These are phyloP conservation scores for Eurotiales sp. DNA, from an alignment of 2,329 filamentous ascomycete genomes.

Conservation along the genomic window DNA sequence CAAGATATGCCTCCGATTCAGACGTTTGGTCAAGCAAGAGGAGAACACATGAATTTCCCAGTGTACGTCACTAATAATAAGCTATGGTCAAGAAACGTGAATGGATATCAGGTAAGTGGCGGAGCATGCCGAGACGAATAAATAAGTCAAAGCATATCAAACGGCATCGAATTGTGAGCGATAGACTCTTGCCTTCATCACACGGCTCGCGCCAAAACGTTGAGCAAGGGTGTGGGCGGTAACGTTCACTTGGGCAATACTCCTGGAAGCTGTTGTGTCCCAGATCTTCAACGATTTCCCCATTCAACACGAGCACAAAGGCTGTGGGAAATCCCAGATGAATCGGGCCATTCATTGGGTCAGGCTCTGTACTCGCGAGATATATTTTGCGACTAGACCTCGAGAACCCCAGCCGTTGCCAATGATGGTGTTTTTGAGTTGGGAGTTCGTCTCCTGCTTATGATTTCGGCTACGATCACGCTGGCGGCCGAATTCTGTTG, in stretches of 20 bases:
- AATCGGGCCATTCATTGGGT: constrained; percentile 12
- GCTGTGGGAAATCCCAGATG: neutral
- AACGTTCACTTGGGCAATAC: neutral
- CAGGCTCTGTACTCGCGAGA: neutral
- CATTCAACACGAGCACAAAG: neutral
- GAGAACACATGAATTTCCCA: too few relatives aligned
- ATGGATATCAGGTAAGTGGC: too few relatives aligned
- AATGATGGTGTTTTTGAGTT: neutral
- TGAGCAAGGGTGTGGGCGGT: constrained; percentile 4
- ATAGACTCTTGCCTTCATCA: too few relatives aligned
- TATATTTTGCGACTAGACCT: neutral
- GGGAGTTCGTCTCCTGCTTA: neutral
- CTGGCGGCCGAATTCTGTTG: neutral
- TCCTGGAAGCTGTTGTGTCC: neutral
- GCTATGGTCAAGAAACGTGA: too few relatives aligned
- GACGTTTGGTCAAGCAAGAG: too few relatives aligned
- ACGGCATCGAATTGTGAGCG: too few relatives aligned
- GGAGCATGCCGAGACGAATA: too few relatives aligned
- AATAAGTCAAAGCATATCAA: too few relatives aligned
- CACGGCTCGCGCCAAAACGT: too few relatives aligned
- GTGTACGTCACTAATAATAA: too few relatives aligned
- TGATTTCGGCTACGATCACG: neutral
- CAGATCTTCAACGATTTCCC: neutral
- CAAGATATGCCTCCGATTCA: too few relatives aligned
- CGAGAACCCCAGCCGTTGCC: neutral